These are phyloP conservation scores for Elongisporangium prolatum DNA, from an alignment of 352 stramenopile species.

Conservation along the genomic window DNA sequence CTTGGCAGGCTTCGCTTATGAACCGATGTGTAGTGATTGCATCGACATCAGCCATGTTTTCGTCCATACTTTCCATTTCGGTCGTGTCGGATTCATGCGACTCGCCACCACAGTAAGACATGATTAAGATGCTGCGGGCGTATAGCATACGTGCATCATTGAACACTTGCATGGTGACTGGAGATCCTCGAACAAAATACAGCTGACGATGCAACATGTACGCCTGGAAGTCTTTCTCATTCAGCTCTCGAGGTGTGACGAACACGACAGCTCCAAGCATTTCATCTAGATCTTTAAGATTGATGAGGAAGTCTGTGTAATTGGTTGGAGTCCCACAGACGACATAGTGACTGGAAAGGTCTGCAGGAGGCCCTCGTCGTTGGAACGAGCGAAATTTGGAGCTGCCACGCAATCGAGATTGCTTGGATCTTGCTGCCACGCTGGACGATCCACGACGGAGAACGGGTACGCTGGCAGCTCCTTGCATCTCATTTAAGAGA, in stretches of 20 bases:
- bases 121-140: constrained; percentile 66
- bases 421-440: constrained; percentile 1
- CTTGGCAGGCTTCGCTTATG: constrained; percentile 65
- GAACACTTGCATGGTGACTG: constrained; percentile 55
- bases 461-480: neutral
- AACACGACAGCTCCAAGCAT: constrained; percentile 38
- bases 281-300: constrained; percentile 44
- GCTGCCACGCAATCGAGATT: constrained; percentile 21
- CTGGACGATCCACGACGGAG: neutral
- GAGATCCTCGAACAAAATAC: constrained; percentile 68
- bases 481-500: neutral
- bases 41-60: constrained; percentile 76
- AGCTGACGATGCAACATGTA: constrained; percentile 42
- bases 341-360: constrained; percentile 48
- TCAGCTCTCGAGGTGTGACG: constrained; percentile 43
- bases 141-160: constrained; percentile 48
- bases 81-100: constrained; percentile 12
- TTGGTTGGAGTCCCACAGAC: constrained; percentile 63
- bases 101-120: constrained; percentile 47
- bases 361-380: constrained; percentile 18
- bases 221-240: constrained; percentile 37
- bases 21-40: constrained; percentile 75
- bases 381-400: constrained; percentile 31
- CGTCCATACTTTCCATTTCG: constrained; percentile 37
- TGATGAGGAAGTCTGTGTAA: constrained; percentile 49